Evolutionary conservation across 176 grass and related monocot genomes (phyloP).

Genomic region (Triticum monococcum): DNA sequence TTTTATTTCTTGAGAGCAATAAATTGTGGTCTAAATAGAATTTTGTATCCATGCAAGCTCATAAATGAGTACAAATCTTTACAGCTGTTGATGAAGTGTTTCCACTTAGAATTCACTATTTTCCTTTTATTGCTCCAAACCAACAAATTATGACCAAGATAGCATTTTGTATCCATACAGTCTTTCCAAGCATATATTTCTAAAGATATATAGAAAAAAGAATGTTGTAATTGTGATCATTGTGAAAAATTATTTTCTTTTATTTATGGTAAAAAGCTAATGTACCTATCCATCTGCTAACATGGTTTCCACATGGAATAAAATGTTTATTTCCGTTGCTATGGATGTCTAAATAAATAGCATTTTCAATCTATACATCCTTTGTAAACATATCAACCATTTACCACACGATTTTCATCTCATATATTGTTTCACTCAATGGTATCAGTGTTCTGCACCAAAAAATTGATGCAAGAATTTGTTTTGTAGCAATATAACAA

Average conservation of each 20-base stretch:
- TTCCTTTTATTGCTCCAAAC: not conserved
- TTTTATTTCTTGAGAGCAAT: not conserved
- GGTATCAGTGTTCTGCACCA: too few species aligned
- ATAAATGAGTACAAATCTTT: not conserved
- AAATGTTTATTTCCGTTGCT: not conserved
- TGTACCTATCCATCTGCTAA: not conserved
- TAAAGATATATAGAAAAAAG: not conserved
- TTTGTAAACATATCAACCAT: not conserved
- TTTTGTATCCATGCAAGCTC: not conserved
- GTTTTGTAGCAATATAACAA: too few species aligned
- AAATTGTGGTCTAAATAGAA: not conserved
- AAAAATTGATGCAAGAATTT: too few species aligned
- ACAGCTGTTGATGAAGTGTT: not conserved
- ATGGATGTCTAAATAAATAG: not conserved
- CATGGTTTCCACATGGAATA: not conserved
- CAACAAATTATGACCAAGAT: not conserved
- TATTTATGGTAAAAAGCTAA: not conserved
- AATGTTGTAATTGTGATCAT: not conserved
- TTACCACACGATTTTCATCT: not conserved
- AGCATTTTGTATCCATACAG: not conserved
- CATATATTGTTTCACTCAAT: not conserved
- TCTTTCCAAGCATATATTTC: not conserved
- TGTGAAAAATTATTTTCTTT: not conserved
- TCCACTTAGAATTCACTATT: not conserved
- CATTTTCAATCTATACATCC: not conserved